Base-by-base conservation (phyloP, 495 filamentous ascomycete species). In the Aspergillus homomorphus region DNA sequence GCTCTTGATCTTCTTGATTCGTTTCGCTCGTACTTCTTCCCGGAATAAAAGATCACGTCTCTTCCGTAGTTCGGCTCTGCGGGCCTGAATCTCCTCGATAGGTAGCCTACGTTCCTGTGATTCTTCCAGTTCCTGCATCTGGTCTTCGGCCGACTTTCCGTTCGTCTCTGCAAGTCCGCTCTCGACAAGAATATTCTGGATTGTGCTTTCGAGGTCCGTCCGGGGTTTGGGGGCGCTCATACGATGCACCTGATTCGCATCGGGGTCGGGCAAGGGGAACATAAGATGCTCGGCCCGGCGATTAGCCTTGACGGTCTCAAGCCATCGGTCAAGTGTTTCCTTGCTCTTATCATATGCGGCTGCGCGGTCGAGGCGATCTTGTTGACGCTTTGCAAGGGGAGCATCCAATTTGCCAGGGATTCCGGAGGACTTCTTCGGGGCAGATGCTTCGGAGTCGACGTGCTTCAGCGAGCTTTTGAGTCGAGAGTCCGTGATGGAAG, bases 1-100 rank as follows among this genome's bases (percentile, higher is more conserved):
- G 64, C 88, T 92, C 77, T 98, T 98, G 69, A 98, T 98, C 77
- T 97, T 98, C 72, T 96, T 96, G 71, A 98, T 89, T 3, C 94
- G 87, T 73, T 93, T 96, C 4, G 91, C 83, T 53, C 90, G 85
- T 0, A 87, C 82, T 70, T 96, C 89, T 69, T 98, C 95, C n/a
- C 93, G 82, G 58, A 95, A 96, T 49, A 96, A 77, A 5, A 97
- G 73, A 61, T 98, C 94, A 56, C 95, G 78, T 54, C 88, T 84
- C 62, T 83, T 87, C 10, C 92, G 86, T 26, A 95, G 80, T 65
- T 96, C 87, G 8, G 86, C 85, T 33, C 85, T 80, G 1, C 91
- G 79, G 19, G 85, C 85, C 66, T 87, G 83, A 16, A 90, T 86
- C 62, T 96, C 91, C 64, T 84, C 85, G 26, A 84, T 76, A 46